Evolutionary conservation across 371 early-diverging fungal species (phyloP).

Genomic region (Mucor racemosus): DNA sequence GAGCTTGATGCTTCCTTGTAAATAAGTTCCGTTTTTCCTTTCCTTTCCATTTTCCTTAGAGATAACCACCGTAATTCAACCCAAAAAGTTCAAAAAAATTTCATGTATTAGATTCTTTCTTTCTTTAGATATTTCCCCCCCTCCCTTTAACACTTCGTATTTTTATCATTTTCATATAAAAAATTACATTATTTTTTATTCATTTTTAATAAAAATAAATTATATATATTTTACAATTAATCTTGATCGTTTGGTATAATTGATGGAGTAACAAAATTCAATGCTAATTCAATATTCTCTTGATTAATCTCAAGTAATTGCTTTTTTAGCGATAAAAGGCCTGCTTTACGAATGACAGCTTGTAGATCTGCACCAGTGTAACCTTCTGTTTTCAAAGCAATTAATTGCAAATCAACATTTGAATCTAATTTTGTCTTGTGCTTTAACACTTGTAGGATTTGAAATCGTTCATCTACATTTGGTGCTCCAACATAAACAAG

Average conservation of each 20-base stretch:
- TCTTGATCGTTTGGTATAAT: constrained; percentile 5
- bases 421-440: constrained; percentile 52
- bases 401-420: constrained; percentile 55
- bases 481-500: constrained; percentile 81
- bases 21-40: background rate
- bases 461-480: constrained; percentile 61
- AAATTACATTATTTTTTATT: background rate
- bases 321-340: constrained; percentile 59
- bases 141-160: background rate
- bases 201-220: constrained; percentile 1
- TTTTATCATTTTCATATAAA: background rate
- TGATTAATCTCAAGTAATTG: constrained; percentile 11
- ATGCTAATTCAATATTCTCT: constrained; percentile 16
- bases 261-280: constrained; percentile 21
- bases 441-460: constrained; percentile 74
- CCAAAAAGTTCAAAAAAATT: background rate
- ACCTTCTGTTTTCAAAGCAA: constrained; percentile 58
- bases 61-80: background rate
- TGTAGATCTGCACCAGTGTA: constrained; percentile 86
- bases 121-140: constrained; percentile 3
- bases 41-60: background rate
- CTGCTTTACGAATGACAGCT: constrained; percentile 81
- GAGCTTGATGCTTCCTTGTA: constrained; percentile 40
- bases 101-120: constrained; percentile 2
- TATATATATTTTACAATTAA: background rate